phyloP scores from a whole-genome alignment of 2,329 filamentous ascomycete genomes.

The Penicillium olsonii region DNA sequence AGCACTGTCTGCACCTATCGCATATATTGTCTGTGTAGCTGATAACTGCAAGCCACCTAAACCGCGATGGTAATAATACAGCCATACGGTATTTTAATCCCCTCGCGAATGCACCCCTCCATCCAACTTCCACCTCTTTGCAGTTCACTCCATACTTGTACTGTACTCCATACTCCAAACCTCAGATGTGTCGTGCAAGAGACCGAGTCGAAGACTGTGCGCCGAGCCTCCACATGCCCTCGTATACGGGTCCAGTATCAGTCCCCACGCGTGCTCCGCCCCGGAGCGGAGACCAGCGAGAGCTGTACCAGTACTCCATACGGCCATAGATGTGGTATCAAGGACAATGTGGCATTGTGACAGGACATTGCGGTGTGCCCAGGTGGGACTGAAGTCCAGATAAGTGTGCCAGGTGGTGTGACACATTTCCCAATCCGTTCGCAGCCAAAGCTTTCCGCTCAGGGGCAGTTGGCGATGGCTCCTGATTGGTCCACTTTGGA shows the following conservation, averaged over 20 bases:
- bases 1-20: background rate
- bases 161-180: too few species aligned
- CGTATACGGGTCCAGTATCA: background rate
- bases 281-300: background rate
- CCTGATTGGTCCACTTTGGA: background rate
- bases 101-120: background rate
- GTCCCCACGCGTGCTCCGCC: background rate
- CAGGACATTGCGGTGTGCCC: background rate
- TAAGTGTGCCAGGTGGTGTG: background rate
- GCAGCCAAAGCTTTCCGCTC: background rate
- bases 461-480: background rate
- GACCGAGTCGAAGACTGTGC: background rate
- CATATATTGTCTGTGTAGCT: background rate
- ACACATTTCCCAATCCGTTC: background rate
- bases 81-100: conserved; percentile 8
- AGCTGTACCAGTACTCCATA: background rate
- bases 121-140: background rate
- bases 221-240: background rate
- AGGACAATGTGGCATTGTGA: too few species aligned
- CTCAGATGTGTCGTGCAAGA: too few species aligned
- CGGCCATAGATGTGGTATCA: too few species aligned
- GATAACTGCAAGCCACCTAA: background rate
- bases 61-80: background rate
- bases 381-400: too few species aligned
- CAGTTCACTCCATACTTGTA: background rate